Conservation (phyloP, 495 filamentous ascomycete species). For the Aspergillus bridgeri region DNA sequence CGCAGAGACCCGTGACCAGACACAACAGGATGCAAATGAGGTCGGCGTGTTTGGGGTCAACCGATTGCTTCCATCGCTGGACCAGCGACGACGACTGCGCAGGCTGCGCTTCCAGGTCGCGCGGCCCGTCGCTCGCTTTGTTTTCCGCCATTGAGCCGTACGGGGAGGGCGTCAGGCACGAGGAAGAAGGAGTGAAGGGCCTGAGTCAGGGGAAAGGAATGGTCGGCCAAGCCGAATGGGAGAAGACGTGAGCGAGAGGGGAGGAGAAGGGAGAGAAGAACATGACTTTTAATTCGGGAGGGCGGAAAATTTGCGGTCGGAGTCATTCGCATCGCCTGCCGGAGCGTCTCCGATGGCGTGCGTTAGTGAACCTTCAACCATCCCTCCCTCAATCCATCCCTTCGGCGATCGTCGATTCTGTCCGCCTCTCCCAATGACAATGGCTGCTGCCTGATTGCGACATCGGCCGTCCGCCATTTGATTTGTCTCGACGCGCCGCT, state of each 20-base stretch:
- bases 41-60: conserved; percentile 47
- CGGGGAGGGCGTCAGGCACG: not conserved
- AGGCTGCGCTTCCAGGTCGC: conserved; percentile 12
- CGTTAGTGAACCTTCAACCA: not conserved
- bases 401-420: not conserved
- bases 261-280: not conserved
- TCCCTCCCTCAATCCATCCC: not conserved
- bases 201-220: not conserved
- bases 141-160: not conserved
- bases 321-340: conserved; percentile 1
- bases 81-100: conserved; percentile 5
- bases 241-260: not conserved
- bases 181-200: not conserved
- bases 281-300: not conserved
- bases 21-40: conserved; percentile 53
- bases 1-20: conserved; percentile 57
- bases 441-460: conserved; percentile 3
- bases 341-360: conserved; percentile 12
- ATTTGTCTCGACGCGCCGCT: not conserved
- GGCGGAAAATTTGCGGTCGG: conserved; percentile 8
- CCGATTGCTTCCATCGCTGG: conserved; percentile 32
- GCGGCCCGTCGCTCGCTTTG: not conserved
- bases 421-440: conserved; percentile 1
- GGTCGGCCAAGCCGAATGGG: not conserved
- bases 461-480: not conserved